Percentiles rank a stretch among this genome's conserved stretches.
These are phyloP conservation scores for Posidonia australis DNA, from an alignment of 106 monocot species.

Conservation along the genomic window DNA sequence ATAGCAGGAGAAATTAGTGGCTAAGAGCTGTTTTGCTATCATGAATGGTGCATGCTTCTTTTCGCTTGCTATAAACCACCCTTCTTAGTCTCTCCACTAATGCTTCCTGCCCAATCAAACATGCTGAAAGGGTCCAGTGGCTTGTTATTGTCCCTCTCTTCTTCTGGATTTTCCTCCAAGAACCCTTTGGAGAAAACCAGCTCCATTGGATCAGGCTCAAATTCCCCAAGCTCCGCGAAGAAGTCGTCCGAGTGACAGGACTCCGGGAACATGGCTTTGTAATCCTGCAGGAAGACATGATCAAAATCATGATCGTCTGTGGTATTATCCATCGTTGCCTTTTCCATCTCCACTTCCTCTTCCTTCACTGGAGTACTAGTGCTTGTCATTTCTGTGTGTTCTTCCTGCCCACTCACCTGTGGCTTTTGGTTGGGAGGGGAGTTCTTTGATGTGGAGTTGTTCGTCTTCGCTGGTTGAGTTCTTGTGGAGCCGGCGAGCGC, in stretches of 20 bases:
- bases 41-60: too few species aligned
- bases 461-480: conserved; percentile 19
- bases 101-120: conserved; percentile 35
- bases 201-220: conserved; percentile 42
- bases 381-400: not conserved
- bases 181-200: conserved; percentile 38
- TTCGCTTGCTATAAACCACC: too few species aligned
- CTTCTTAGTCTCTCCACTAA: too few species aligned
- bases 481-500: conserved; percentile 47
- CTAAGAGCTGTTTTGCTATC: too few species aligned
- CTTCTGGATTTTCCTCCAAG: conserved; percentile 17
- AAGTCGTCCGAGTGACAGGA: conserved; percentile 31
- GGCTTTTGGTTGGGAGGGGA: conserved; percentile 1
- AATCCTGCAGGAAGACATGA: conserved; percentile 11
- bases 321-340: not conserved
- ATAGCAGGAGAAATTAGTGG: too few species aligned
- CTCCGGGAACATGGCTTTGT: conserved; percentile 38
- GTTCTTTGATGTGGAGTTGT: not conserved
- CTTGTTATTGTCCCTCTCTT: conserved; percentile 14
- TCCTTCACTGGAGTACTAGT: conserved; percentile 6
- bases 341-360: conserved; percentile 18
- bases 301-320: not conserved
- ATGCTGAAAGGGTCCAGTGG: conserved; percentile 29
- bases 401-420: conserved; percentile 5
- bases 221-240: conserved; percentile 45